Percentiles rank a stretch among this genome's conserved stretches.
Evolutionary conservation across 129 eudicot genomes (phyloP).

Genomic region (Tagetes patula): DNA sequence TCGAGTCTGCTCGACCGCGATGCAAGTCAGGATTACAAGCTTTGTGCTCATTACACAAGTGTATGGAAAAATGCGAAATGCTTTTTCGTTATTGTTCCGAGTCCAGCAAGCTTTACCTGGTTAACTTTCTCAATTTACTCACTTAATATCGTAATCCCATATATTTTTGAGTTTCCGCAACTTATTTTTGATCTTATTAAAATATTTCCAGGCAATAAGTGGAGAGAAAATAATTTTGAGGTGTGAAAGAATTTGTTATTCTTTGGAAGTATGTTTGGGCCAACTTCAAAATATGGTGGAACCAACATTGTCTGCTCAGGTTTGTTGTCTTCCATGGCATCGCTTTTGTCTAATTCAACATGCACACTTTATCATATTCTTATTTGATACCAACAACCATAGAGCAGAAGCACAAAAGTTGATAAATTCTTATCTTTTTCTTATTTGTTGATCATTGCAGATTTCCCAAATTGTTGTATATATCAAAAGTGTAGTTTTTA

Average conservation of each 20-base stretch:
- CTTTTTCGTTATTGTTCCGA: constrained; percentile 41
- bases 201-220: constrained; percentile 33
- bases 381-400: background rate
- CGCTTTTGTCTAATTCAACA: background rate
- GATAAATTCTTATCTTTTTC: background rate
- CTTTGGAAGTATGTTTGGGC: constrained; percentile 32
- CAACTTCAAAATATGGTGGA: constrained; percentile 39
- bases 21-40: constrained; percentile 37
- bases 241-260: constrained; percentile 37
- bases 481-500: constrained; percentile 23
- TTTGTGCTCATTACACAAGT: constrained; percentile 26
- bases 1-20: constrained; percentile 42
- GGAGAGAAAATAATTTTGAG: constrained; percentile 39
- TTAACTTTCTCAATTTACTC: background rate
- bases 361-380: background rate
- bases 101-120: constrained; percentile 46
- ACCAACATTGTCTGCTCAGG: constrained; percentile 37
- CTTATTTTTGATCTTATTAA: background rate
- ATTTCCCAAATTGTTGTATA: constrained; percentile 32
- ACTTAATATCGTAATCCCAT: background rate
- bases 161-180: background rate
- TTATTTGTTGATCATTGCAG: constrained; percentile 19
- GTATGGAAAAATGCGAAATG: constrained; percentile 31
- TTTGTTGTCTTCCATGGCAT: constrained; percentile 4
- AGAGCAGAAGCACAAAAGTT: background rate